These are phyloP conservation scores for Hymenochaete sp. DNA, from an alignment of 1,284 basidiomycete genomes.

Conservation along the genomic window DNA sequence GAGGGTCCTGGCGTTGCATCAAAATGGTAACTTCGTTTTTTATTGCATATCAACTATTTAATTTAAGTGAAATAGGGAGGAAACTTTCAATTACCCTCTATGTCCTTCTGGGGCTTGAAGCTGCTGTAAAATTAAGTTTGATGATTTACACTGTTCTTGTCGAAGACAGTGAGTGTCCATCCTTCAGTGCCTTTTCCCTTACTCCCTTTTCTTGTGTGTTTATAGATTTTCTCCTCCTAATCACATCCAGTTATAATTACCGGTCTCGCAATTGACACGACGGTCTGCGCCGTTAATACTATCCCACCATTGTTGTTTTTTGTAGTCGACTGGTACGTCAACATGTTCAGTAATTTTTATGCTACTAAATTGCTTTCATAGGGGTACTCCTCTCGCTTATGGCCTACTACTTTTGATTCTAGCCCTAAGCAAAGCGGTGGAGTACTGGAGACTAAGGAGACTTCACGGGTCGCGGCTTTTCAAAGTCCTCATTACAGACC, in stretches of 20 bases:
- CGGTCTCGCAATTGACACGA: not conserved
- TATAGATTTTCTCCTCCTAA: no score
- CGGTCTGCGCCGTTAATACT: not conserved
- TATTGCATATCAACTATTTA: not conserved
- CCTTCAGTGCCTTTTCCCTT: no score
- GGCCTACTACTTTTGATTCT: not conserved
- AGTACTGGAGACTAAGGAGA: not conserved
- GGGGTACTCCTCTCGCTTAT: not conserved
- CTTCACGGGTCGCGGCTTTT: conserved; percentile 1
- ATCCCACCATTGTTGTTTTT: not conserved
- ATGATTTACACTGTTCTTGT: not conserved
- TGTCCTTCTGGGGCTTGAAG: not conserved
- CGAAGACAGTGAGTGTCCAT: not conserved
- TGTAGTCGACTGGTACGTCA: no score
- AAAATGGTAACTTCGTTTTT: not conserved
- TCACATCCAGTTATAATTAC: not conserved
- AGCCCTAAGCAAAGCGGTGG: not conserved
- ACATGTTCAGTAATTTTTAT: not conserved
- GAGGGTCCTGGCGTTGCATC: not conserved
- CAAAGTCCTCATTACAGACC: conserved; percentile 1
- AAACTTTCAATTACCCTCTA: not conserved
- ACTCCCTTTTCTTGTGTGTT: no score
- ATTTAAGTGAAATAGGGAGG: not conserved
- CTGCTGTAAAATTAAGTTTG: not conserved
- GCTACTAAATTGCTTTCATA: not conserved